Evolutionary conservation across 495 filamentous ascomycete genomes (phyloP).

Genomic region (Pseudotulostoma volvatum): DNA sequence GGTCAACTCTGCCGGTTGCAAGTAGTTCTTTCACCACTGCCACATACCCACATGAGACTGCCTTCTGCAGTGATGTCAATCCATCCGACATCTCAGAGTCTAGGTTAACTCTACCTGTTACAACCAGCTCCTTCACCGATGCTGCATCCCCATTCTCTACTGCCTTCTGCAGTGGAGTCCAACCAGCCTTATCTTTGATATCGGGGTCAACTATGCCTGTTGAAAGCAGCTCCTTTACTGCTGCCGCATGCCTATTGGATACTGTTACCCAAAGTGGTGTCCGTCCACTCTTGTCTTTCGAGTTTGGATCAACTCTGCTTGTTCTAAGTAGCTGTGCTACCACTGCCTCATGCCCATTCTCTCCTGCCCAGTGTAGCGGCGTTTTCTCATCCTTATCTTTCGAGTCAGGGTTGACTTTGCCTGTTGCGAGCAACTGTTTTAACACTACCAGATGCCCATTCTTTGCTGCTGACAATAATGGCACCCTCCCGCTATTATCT

Average conservation of each 20-base stretch:
- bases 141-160: no score
- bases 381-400: conserved; percentile 4
- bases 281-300: conserved; percentile 5
- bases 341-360: conserved; percentile 7
- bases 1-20: no score
- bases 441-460: conserved; percentile 9
- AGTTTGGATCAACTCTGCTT: conserved; percentile 13
- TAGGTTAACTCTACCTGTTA: no score
- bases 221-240: conserved; percentile 17
- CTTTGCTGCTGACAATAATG: conserved; percentile 8
- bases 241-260: conserved; percentile 10
- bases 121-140: no score
- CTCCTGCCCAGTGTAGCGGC: conserved; percentile 7
- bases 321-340: conserved; percentile 8
- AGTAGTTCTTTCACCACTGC: no score
- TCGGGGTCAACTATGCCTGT: no score
- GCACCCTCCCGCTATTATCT: conserved; percentile 2
- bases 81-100: no score
- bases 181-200: conserved; percentile 3
- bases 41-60: no score
- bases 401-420: conserved; percentile 7
- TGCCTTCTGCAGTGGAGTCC: no score
- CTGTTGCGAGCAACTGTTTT: conserved; percentile 10
- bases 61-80: no score
- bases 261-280: conserved; percentile 9